Conservation (phyloP, 805 yeast genomes). For the Zygoascus tannicola region DNA sequence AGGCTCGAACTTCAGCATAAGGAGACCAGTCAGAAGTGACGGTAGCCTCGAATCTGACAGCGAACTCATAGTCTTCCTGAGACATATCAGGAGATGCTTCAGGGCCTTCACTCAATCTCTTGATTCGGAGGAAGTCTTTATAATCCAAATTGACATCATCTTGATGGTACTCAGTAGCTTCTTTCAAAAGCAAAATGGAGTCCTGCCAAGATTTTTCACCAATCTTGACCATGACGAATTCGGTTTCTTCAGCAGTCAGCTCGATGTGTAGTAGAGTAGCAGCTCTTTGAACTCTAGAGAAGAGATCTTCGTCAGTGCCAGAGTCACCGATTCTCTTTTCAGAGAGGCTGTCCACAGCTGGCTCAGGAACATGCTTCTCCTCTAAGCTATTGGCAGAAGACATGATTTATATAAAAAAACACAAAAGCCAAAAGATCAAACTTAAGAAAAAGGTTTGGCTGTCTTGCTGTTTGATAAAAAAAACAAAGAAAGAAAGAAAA, state of each 20-base stretch:
- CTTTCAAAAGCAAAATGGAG: slow-evolving; percentile 21
- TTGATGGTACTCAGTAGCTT: slow-evolving; percentile 33
- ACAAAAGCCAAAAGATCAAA: not conserved
- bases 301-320: not conserved
- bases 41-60: slow-evolving; percentile 33
- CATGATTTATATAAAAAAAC: not conserved
- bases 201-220: slow-evolving; percentile 3
- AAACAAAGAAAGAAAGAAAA: not conserved
- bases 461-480: not conserved
- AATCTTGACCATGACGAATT: not conserved
- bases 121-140: slow-evolving; percentile 29
- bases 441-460: not conserved
- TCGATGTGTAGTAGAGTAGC: slow-evolving; percentile 42
- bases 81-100: slow-evolving; percentile 23
- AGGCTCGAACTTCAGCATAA: slow-evolving; percentile 52
- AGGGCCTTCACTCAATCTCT: slow-evolving; percentile 24
- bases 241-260: slow-evolving; percentile 29
- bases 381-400: not conserved
- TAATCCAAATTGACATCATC: slow-evolving; percentile 40
- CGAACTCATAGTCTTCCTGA: slow-evolving; percentile 20
- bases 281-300: slow-evolving; percentile 29
- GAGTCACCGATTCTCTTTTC: not conserved
- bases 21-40: slow-evolving; percentile 37
- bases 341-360: not conserved
- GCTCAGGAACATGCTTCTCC: not conserved